Percentiles rank a stretch among this genome's conserved stretches.
Evolutionary conservation across 257 asterid species (phyloP).

Genomic region (Forsythia viridissima): DNA sequence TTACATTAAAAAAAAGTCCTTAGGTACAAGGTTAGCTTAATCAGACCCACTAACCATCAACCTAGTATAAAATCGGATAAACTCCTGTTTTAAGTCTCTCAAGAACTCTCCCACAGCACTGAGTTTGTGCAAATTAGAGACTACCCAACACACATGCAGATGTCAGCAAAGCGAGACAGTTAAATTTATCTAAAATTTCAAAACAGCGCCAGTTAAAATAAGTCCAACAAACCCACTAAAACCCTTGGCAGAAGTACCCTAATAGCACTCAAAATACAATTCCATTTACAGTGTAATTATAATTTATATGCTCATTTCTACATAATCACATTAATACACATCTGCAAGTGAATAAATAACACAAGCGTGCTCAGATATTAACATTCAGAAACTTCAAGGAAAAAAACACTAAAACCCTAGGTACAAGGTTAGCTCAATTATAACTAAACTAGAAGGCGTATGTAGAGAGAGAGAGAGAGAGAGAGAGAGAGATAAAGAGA

Average conservation of each 20-base stretch:
- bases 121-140: not conserved
- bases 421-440: not conserved
- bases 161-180: not conserved
- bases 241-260: not conserved
- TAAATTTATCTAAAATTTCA: not conserved
- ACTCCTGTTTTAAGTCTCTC: too few relatives aligned
- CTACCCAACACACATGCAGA: not conserved
- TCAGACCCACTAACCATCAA: not conserved
- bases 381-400: not conserved
- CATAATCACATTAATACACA: not conserved
- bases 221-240: not conserved
- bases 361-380: not conserved
- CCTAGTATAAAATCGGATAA: not conserved
- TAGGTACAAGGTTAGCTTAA: too few relatives aligned
- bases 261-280: not conserved
- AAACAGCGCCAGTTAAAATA: not conserved
- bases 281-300: not conserved
- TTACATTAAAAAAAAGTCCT: not conserved
- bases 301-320: not conserved
- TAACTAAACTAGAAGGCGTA: not conserved
- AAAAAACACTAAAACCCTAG: not conserved
- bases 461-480: not conserved
- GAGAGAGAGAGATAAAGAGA: not conserved
- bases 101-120: not conserved
- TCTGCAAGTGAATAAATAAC: not conserved